A percentile compares a stretch with the other conserved stretches of the same genome.
phyloP scores from a whole-genome alignment of 352 stramenopile species.

The Thraustotheca clavata region DNA sequence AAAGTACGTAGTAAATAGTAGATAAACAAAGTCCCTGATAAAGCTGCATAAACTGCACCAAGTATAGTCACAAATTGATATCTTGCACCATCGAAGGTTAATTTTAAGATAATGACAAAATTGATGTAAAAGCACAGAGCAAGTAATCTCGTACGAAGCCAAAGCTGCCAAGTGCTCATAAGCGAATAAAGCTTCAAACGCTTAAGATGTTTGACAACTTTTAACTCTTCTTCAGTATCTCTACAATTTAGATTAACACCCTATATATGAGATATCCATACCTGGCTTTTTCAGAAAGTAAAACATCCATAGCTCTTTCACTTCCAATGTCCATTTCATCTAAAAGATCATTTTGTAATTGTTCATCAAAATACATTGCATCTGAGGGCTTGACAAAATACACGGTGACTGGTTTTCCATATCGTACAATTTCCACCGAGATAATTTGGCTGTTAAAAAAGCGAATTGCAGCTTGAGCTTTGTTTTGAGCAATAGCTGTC shows the following conservation, averaged over 20 bases:
- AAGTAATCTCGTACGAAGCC: slow-evolving; percentile 2
- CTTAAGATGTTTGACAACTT: slow-evolving; percentile 15
- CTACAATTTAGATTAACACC: slow-evolving; percentile 1
- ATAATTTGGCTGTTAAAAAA: slow-evolving; percentile 21
- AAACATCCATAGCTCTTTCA: slow-evolving; percentile 13
- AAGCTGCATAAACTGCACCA: slow-evolving; percentile 1
- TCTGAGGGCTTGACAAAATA: slow-evolving; percentile 21
- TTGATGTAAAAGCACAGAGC: slow-evolving; percentile 21
- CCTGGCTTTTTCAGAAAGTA: slow-evolving; percentile 7
- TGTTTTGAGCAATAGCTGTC: not conserved
- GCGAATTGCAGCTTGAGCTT: not conserved
- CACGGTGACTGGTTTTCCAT: not conserved
- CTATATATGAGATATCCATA: not conserved
- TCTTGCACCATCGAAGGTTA: not conserved
- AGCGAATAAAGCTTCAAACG: slow-evolving; percentile 4
- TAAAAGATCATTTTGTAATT: slow-evolving; percentile 16
- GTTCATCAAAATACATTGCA: slow-evolving; percentile 22
- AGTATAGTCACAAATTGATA: slow-evolving; percentile 6
- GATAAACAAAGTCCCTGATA: not conserved
- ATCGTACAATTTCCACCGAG: slow-evolving; percentile 7
- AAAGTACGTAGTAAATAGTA: slow-evolving; percentile 17
- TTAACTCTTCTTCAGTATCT: slow-evolving; percentile 17
- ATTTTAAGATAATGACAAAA: slow-evolving; percentile 15
- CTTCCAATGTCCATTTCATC: slow-evolving; percentile 22
- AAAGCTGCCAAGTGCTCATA: slow-evolving; percentile 4